Evolutionary conservation across 768 basidiomycete species (phyloP).

Genomic region (Epithele typhae): DNA sequence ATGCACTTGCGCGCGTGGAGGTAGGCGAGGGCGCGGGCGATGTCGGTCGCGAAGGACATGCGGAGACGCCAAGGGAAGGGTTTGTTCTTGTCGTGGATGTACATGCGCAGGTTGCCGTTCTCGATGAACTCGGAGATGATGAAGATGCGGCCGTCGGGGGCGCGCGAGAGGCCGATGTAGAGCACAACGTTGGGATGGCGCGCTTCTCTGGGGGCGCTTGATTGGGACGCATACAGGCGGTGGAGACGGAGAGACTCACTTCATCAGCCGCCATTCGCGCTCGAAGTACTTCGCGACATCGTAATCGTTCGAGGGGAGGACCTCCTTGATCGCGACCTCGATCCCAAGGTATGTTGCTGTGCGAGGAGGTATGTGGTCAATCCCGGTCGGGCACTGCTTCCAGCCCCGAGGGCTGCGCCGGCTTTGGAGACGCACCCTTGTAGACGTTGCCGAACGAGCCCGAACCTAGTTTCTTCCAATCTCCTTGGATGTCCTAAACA

Average conservation of each 20-base stretch:
- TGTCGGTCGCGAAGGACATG: slow-evolving; percentile 92
- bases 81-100: slow-evolving; percentile 80
- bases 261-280: slow-evolving; percentile 98
- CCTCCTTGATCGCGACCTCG: slow-evolving; percentile 95
- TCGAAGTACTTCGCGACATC: slow-evolving; percentile 98
- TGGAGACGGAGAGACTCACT: slow-evolving; percentile 35
- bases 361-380: slow-evolving; percentile 5
- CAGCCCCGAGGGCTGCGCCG: slow-evolving; percentile 22
- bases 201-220: slow-evolving; percentile 50
- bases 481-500: slow-evolving; percentile 74
- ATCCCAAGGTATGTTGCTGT: slow-evolving; percentile 89
- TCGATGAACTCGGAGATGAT: slow-evolving; percentile 96
- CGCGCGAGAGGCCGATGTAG: slow-evolving; percentile 85
- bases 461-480: slow-evolving; percentile 88
- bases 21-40: slow-evolving; percentile 92
- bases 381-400: neutral
- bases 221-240: neutral
- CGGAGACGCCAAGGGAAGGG: slow-evolving; percentile 93
- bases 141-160: slow-evolving; percentile 84
- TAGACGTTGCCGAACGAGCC: slow-evolving; percentile 93
- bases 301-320: slow-evolving; percentile 86
- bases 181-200: slow-evolving; percentile 91
- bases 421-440: slow-evolving; percentile 51
- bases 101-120: slow-evolving; percentile 85
- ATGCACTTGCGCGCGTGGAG: slow-evolving; percentile 91